Evolutionary conservation across 1,139 yeast genomes (phyloP).

Genomic region (Geotrichum phurueaensis): DNA sequence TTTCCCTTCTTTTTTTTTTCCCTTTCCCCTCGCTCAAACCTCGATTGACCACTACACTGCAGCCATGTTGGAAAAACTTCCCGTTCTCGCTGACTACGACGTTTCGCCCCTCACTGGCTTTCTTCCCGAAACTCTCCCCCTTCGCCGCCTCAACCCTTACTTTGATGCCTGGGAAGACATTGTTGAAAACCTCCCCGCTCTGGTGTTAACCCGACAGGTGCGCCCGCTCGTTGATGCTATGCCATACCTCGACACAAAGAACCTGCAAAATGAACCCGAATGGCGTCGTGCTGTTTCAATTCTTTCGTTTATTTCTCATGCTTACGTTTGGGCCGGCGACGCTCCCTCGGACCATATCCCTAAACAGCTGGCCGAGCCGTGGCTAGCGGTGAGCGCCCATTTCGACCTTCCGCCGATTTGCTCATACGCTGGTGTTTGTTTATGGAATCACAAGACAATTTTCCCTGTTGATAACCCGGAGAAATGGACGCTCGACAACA

Average conservation of each 20-base stretch:
- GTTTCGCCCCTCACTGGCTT: conserved; percentile 70
- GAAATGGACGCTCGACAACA: conserved; percentile 51
- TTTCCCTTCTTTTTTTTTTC: conserved; percentile 26
- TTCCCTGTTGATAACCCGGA: conserved; percentile 43
- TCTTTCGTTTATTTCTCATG: conserved; percentile 75
- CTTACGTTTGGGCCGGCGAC: conserved; percentile 77
- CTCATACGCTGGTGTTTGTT: conserved; percentile 78
- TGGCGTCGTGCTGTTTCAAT: conserved; percentile 75
- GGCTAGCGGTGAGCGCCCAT: conserved; percentile 50
- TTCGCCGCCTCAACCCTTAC: conserved; percentile 50
- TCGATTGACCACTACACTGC: conserved; percentile 21
- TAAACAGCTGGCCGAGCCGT: conserved; percentile 60
- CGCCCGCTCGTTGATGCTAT: conserved; percentile 55
- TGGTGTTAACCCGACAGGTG: conserved; percentile 59
- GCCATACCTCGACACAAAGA: conserved; percentile 47
- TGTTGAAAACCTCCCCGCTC: conserved; percentile 61
- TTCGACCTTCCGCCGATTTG: conserved; percentile 80
- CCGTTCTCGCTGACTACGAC: conserved; percentile 56
- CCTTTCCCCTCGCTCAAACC: conserved; percentile 20
- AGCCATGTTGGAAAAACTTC: conserved; percentile 30
- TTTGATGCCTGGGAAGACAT: conserved; percentile 75
- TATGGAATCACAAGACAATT: conserved; percentile 78
- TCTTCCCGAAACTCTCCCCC: conserved; percentile 64
- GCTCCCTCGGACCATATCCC: conserved; percentile 63
- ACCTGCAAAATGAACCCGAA: conserved; percentile 44